Evolutionary conservation across 176 grass and related monocot species (phyloP), one percentile per base, ranked within the genome.

Genomic region (Raddia distichophylla): DNA sequence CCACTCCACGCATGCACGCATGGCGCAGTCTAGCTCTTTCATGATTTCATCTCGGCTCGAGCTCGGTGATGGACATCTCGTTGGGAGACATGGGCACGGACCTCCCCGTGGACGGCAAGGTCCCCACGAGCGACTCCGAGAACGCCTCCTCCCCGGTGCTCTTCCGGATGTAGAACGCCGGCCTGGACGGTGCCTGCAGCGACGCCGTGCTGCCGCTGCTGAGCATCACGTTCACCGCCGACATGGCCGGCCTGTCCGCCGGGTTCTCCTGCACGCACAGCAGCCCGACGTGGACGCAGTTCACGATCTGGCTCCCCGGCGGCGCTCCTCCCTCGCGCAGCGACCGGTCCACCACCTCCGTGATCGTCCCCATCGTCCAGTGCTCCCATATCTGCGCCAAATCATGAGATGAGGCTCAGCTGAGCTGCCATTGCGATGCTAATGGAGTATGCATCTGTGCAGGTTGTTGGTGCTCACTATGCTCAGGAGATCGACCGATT

Each of bases 241-340:
- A 84, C 73, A 84, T 84, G 11, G 33, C 42, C 13, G 82, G 82
- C 57, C 82, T 40, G 56, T 76, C 10, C 20, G 40, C 6, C 2
- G 73, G 58, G 22, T 84, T 77, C 51, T 84, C 82, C 61, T 84
- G 82, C 27, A 84, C 62, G 55, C 82, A 84, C 60, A 84, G 60
- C 9, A 84, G 52, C 55, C 49, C 62, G 3, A 84, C n/a, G 18
- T 84, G 60, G 55, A 84, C 57, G 62, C 82, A 76, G 17, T 22
- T 84, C 37, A 40, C 37, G 17, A 59, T 49, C 60, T 84, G 48
- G 16, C 44, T 9, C 10, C 48, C 55, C 0, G 67, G 4, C 3
- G 67, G 4, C 3, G 1, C 57, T 1, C 44, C 4, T 1, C 44
- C 4, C 17, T 9, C 34, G 37, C 51, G 18, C 65, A 84, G 11